Percentiles rank a stretch among this genome's conserved stretches.
Conservation (phyloP, 1,139 yeast species). For the Protomyces lactucae-debilis region DNA sequence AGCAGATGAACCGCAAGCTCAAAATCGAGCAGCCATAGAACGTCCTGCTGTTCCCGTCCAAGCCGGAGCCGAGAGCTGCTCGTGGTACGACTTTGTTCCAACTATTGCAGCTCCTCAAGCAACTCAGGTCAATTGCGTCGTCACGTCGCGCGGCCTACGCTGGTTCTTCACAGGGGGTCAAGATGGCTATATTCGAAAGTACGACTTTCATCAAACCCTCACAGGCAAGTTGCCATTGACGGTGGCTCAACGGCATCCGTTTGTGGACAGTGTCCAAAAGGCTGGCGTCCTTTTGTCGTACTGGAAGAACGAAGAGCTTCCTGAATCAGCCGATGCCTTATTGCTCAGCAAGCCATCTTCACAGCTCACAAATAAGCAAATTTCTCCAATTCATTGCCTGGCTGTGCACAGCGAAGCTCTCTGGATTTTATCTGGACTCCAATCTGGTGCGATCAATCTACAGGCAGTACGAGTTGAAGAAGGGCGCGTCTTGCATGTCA, state of each 20-base stretch:
- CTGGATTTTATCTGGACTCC: slow-evolving; percentile 80
- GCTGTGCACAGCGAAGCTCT: slow-evolving; percentile 77
- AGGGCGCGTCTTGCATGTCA: slow-evolving; percentile 74
- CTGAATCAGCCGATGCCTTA: not conserved
- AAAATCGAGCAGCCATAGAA: not conserved
- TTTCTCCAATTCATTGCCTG: slow-evolving; percentile 81
- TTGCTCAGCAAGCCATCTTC: not conserved
- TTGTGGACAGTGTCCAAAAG: slow-evolving; percentile 74
- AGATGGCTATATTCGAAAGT: slow-evolving; percentile 88
- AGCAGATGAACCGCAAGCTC: slow-evolving; percentile 7
- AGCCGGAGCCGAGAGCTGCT: slow-evolving; percentile 4
- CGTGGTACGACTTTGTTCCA: slow-evolving; percentile 44
- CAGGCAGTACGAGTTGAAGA: slow-evolving; percentile 81
- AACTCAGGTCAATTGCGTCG: slow-evolving; percentile 59
- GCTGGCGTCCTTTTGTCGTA: slow-evolving; percentile 80
- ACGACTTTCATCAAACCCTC: slow-evolving; percentile 76
- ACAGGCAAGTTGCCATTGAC: slow-evolving; percentile 89
- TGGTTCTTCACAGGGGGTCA: slow-evolving; percentile 95
- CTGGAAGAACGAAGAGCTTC: slow-evolving; percentile 72
- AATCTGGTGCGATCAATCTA: slow-evolving; percentile 74
- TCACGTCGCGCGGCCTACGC: slow-evolving; percentile 74
- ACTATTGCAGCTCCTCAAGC: slow-evolving; percentile 45
- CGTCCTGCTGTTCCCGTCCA: not conserved
- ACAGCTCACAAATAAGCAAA: slow-evolving; percentile 39
- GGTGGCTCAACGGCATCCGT: slow-evolving; percentile 82